Evolutionary conservation across 202 grass and related monocot genomes (phyloP).

Genomic region (Setaria italica): DNA sequence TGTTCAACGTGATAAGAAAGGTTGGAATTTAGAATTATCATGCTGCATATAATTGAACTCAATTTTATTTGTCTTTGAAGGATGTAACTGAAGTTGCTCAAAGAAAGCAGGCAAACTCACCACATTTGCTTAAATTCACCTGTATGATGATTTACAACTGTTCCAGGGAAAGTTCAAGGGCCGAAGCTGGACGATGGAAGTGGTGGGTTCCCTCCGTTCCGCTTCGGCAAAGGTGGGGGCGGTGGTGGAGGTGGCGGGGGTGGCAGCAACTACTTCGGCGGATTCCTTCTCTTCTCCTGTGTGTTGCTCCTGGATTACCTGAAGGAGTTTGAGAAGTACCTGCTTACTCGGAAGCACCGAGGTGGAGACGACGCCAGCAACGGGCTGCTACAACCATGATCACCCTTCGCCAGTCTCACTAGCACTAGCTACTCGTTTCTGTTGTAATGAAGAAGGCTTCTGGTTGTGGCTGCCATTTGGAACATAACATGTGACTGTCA

Average conservation of each 20-base stretch:
- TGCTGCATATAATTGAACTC: neutral
- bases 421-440: neutral
- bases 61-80: neutral
- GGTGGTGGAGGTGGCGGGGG: slow-evolving; percentile 51
- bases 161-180: slow-evolving; percentile 49
- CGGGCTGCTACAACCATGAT: slow-evolving; percentile 25
- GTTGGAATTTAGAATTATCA: neutral
- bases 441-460: neutral
- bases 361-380: neutral
- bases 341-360: slow-evolving; percentile 45
- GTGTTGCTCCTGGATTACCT: slow-evolving; percentile 66
- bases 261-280: slow-evolving; percentile 58
- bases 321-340: slow-evolving; percentile 57
- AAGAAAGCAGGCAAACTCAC: neutral
- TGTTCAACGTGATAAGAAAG: slow-evolving; percentile 56
- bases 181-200: slow-evolving; percentile 61
- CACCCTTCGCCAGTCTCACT: neutral
- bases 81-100: neutral
- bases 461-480: neutral
- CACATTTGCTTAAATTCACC: neutral
- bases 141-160: neutral
- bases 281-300: slow-evolving; percentile 56
- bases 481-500: neutral
- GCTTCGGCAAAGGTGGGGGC: slow-evolving; percentile 55
- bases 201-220: slow-evolving; percentile 60